Conservation (phyloP, 2,329 filamentous ascomycete genomes). For the Cercospora janseana region DNA sequence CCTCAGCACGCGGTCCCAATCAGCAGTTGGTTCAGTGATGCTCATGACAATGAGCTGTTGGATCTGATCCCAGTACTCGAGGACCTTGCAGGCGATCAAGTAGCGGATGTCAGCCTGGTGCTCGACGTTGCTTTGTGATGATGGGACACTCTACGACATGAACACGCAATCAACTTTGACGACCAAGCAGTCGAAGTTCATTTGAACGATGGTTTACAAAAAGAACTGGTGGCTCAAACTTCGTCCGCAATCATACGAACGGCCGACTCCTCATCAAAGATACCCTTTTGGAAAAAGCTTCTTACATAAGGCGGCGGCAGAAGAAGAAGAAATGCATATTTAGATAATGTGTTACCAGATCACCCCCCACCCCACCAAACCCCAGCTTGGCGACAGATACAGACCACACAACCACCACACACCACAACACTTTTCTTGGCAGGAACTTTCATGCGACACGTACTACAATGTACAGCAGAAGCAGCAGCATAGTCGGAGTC, state of each 20-base stretch:
- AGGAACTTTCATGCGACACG: constrained; percentile 15
- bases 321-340: constrained; percentile 13
- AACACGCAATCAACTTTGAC: constrained; percentile 4
- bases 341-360: constrained; percentile 21
- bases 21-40: constrained; percentile 99
- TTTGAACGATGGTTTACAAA: constrained; percentile 14
- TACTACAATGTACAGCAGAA: constrained; percentile 22
- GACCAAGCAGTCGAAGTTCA: constrained; percentile 8
- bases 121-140: constrained; percentile 74
- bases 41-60: constrained; percentile 96
- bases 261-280: constrained; percentile 25
- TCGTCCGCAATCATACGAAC: constrained; percentile 18
- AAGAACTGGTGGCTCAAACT: constrained; percentile 8
- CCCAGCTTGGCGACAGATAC: constrained; percentile 16
- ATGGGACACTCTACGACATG: constrained; percentile 1
- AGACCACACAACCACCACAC: no score
- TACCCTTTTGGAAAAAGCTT: constrained; percentile 27
- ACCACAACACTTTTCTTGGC: no score
- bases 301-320: constrained; percentile 21
- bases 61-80: constrained; percentile 97
- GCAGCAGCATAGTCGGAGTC: constrained; percentile 30
- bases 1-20: constrained; percentile 98
- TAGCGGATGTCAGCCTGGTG: constrained; percentile 94
- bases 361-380: constrained; percentile 11
- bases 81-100: constrained; percentile 83